Evolutionary conservation across 2,329 filamentous ascomycete species (phyloP).

Genomic region (Neofusicoccum laricinum): DNA sequence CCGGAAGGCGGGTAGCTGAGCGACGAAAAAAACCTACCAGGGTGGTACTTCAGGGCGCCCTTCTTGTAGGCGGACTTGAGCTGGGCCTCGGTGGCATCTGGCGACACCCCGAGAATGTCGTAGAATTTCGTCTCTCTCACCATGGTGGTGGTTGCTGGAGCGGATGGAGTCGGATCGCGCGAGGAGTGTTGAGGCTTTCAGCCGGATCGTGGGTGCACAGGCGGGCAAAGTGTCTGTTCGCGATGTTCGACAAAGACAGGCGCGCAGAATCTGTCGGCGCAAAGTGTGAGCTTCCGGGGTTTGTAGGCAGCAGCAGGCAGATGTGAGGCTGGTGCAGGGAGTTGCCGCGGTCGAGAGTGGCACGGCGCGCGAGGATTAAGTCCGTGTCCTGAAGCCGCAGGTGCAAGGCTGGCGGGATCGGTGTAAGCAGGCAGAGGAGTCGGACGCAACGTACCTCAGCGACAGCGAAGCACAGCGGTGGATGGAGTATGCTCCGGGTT

Average conservation of each 20-base stretch:
- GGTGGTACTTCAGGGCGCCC: conserved; percentile 78
- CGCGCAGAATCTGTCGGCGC: neutral
- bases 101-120: conserved; percentile 73
- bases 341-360: neutral
- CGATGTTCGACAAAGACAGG: neutral
- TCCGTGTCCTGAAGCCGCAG: neutral
- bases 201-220: neutral
- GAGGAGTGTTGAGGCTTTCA: conserved; percentile 4
- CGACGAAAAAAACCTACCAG: conserved; percentile 55
- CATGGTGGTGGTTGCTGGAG: conserved; percentile 52
- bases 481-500: neutral
- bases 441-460: neutral
- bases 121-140: conserved; percentile 78
- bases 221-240: neutral
- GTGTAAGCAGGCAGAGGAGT: conserved; percentile 4
- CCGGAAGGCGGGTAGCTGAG: conserved; percentile 18
- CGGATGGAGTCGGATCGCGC: neutral
- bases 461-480: neutral
- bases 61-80: conserved; percentile 90
- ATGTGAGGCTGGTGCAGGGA: neutral
- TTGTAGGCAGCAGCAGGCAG: neutral
- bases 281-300: neutral
- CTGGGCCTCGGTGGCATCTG: conserved; percentile 77
- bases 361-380: conserved; percentile 11
- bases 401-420: neutral